phyloP scores from a whole-genome alignment of 805 yeast genomes.

The Starmerella roubikii region DNA sequence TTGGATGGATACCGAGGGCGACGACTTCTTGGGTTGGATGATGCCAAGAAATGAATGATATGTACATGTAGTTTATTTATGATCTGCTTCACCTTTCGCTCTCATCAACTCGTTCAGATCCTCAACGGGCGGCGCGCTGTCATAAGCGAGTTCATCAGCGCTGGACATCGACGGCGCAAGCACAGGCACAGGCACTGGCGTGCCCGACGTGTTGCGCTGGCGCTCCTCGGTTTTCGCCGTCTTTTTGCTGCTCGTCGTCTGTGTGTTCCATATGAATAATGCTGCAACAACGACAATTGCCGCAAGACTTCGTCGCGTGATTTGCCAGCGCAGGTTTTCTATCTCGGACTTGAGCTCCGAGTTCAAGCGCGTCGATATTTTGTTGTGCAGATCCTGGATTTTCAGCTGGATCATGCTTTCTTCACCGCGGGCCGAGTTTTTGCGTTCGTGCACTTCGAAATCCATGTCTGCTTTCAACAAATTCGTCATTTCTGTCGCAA shows the following conservation, averaged over 20 bases:
- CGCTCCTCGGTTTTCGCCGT: constrained; percentile 11
- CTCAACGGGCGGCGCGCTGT: background rate
- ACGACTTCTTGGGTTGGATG: constrained; percentile 90
- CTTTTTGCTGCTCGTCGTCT: constrained; percentile 25
- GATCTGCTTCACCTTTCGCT: background rate
- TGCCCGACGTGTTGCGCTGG: constrained; percentile 10
- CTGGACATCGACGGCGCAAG: constrained; percentile 13
- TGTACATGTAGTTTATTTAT: background rate
- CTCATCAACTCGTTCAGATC: constrained; percentile 1
- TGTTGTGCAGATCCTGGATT: constrained; percentile 71
- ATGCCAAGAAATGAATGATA: constrained; percentile 15
- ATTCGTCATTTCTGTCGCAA: constrained; percentile 48
- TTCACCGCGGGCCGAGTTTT: constrained; percentile 65
- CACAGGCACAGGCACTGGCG: constrained; percentile 11
- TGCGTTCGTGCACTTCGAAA: constrained; percentile 75
- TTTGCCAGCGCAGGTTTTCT: constrained; percentile 84
- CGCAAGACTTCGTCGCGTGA: constrained; percentile 74
- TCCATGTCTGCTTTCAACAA: constrained; percentile 61
- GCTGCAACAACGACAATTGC: constrained; percentile 58
- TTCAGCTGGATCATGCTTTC: constrained; percentile 53
- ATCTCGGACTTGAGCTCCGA: constrained; percentile 75
- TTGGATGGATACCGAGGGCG: constrained; percentile 71
- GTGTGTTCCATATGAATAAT: constrained; percentile 38
- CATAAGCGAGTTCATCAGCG: constrained; percentile 3
- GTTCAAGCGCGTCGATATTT: constrained; percentile 67